These are phyloP conservation scores for Colletotrichum neosansevieriae DNA, from an alignment of 2,329 filamentous ascomycete genomes.

Conservation along the genomic window DNA sequence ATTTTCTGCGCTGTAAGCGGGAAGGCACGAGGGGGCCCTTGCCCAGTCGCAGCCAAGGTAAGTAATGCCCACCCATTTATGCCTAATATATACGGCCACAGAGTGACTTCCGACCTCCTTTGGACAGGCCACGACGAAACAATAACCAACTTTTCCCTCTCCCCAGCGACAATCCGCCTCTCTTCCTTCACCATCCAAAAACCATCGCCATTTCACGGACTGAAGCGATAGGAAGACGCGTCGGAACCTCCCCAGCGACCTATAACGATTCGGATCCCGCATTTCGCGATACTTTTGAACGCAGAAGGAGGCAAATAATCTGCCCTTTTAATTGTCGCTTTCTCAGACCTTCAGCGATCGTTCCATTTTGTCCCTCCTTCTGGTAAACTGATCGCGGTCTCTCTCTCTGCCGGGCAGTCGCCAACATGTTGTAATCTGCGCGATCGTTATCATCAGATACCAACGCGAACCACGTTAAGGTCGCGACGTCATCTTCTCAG, in stretches of 20 bases:
- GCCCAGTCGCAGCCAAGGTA: constrained; percentile 29
- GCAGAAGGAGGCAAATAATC: constrained; percentile 30
- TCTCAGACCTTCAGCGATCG: constrained; percentile 18
- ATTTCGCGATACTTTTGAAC: constrained; percentile 19
- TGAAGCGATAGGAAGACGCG: constrained; percentile 35
- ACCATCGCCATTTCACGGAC: constrained; percentile 23
- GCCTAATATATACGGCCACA: constrained; percentile 34
- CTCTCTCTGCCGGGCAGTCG: constrained; percentile 16
- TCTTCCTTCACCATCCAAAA: constrained; percentile 40
- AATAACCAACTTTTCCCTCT: constrained; percentile 45
- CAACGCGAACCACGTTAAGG: constrained; percentile 39
- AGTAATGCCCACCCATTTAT: constrained; percentile 27
- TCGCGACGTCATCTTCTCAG: constrained; percentile 28
- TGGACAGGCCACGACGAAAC: constrained; percentile 36
- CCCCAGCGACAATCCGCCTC: constrained; percentile 32
- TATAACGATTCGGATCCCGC: constrained; percentile 12
- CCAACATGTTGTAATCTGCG: constrained; percentile 38
- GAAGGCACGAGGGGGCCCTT: constrained; percentile 24
- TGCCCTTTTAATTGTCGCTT: constrained; percentile 33
- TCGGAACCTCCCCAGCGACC: constrained; percentile 31
- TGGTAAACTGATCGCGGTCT: constrained; percentile 31
- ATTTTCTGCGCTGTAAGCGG: constrained; percentile 25
- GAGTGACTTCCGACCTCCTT: constrained; percentile 35
- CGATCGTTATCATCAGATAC: constrained; percentile 27
- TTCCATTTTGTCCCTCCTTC: constrained; percentile 37